Conservation (phyloP, 176 grass and related monocot species). For the Phoenix dactylifera region DNA sequence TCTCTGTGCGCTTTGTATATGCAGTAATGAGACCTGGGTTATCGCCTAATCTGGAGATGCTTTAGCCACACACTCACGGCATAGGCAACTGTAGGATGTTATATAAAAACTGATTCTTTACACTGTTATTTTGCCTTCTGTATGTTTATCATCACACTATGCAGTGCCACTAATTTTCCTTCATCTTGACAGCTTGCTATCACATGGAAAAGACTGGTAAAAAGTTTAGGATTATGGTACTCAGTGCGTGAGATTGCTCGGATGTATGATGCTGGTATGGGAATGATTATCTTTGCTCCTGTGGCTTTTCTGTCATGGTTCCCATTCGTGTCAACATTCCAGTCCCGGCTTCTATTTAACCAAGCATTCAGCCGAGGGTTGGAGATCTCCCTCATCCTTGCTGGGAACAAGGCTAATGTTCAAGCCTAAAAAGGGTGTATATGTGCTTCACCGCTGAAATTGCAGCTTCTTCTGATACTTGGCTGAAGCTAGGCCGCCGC, state of each 20-base stretch:
- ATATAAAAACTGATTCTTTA: no score
- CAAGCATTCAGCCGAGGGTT: constrained; percentile 88
- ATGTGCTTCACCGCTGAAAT: no score
- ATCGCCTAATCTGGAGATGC: no score
- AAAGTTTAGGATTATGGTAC: constrained; percentile 42
- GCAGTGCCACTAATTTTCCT: no score
- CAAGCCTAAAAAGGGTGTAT: constrained; percentile 23
- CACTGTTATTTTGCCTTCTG: no score
- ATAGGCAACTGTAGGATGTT: no score
- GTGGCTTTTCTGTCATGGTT: constrained; percentile 92
- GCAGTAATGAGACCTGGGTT: no score
- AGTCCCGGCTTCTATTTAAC: constrained; percentile 80
- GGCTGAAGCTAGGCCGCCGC: no score
- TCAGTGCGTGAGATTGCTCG: constrained; percentile 74
- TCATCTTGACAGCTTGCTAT: constrained; percentile 45
- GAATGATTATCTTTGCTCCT: constrained; percentile 65
- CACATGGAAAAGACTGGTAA: constrained; percentile 45
- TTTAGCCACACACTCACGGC: no score
- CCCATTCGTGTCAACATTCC: constrained; percentile 95
- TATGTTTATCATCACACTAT: no score
- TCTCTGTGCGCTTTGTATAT: no score
- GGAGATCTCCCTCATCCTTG: constrained; percentile 95
- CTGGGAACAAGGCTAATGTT: constrained; percentile 87
- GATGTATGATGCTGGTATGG: constrained; percentile 94
- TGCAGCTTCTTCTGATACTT: no score